phyloP scores from a whole-genome alignment of 108 stramenopile genomes.

The Aurantiochytrium sp. region DNA sequence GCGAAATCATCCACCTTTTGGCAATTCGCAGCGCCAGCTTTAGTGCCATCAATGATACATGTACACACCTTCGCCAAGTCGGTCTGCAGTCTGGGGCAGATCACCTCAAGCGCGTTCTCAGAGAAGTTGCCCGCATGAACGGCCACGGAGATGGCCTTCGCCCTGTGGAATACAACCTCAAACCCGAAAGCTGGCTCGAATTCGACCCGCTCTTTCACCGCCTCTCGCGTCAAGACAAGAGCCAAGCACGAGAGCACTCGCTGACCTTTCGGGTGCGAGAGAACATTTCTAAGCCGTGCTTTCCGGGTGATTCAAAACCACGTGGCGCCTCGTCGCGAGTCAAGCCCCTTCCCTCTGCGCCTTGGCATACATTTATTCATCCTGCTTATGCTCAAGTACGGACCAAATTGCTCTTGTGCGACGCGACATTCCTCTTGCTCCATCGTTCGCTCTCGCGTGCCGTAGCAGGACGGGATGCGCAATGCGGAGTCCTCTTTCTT shows the following conservation, averaged over 20 bases:
- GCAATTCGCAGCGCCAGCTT: neutral
- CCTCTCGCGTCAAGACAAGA: neutral
- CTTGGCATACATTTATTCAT: neutral
- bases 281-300: neutral
- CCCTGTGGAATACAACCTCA: neutral
- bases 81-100: neutral
- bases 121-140: neutral
- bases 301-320: neutral
- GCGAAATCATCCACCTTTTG: neutral
- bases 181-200: neutral
- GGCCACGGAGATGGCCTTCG: neutral
- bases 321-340: neutral
- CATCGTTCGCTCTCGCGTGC: neutral
- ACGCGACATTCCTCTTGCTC: neutral
- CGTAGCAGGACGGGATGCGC: neutral
- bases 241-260: neutral
- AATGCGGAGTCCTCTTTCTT: neutral
- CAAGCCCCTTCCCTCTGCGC: neutral
- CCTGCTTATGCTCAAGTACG: neutral
- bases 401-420: neutral
- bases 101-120: neutral
- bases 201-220: conserved; percentile 10
- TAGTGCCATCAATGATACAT: neutral
- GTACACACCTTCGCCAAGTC: neutral
- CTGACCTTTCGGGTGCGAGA: neutral